Evolutionary conservation across 2,329 filamentous ascomycete genomes (phyloP).

Genomic region (Knoxdaviesia proteae): DNA sequence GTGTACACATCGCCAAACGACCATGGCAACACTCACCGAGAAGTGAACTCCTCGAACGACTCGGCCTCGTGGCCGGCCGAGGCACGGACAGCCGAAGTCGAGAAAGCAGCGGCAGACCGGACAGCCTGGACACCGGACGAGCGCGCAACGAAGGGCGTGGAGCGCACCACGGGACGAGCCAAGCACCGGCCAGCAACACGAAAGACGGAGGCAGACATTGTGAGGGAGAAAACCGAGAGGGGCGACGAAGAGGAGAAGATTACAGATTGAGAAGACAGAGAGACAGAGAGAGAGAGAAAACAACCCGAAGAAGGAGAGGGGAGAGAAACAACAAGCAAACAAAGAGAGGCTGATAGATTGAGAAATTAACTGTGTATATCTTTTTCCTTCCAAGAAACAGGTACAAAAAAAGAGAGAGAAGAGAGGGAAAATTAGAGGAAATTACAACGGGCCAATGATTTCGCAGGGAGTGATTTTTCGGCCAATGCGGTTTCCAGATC

Average conservation of each 20-base stretch:
- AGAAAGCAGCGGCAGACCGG: too few relatives aligned
- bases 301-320: neutral
- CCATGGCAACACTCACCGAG: slow-evolving; percentile 40
- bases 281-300: neutral
- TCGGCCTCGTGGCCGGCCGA: slow-evolving; percentile 62
- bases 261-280: neutral
- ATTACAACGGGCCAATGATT: neutral
- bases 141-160: slow-evolving; percentile 35
- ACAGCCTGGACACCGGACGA: too few relatives aligned
- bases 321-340: slow-evolving; percentile 3
- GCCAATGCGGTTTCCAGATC: too few relatives aligned
- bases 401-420: neutral
- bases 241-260: slow-evolving; percentile 5
- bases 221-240: slow-evolving; percentile 10
- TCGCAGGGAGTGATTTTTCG: too few relatives aligned
- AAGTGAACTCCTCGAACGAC: slow-evolving; percentile 97
- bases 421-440: neutral
- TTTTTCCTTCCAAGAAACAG: neutral
- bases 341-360: slow-evolving; percentile 7
- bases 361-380: too few relatives aligned
- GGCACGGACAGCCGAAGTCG: slow-evolving; percentile 28
- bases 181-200: slow-evolving; percentile 50
- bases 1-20: too few relatives aligned
- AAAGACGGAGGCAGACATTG: slow-evolving; percentile 49
- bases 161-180: slow-evolving; percentile 40